Base-by-base conservation (phyloP, 129 eudicot species). In the Scalesia atractyloides region DNA sequence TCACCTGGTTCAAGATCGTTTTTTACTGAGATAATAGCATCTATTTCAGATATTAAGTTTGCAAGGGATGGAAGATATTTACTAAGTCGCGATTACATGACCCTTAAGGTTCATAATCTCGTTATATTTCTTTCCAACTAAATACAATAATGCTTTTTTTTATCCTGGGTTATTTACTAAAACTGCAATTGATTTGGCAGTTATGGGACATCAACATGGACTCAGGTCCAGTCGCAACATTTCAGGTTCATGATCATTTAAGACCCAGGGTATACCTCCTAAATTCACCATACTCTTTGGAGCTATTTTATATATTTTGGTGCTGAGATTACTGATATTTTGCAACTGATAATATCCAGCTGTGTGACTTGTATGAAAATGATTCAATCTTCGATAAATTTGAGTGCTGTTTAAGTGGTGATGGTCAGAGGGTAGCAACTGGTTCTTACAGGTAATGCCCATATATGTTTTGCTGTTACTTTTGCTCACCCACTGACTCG, bases 131-230 rank as follows among this genome's bases (percentile, higher is more conserved):
- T 58, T 11, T 58, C 16, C n/a, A 58, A 58, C 16, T 20, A 58
- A 58, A 24, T 30, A 11, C 4, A 11, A 58, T 15, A 37, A 0
- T 36, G 16, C 8, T 7, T 37, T 64, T 15, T n/a, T 64, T 64
- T 49, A 53, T 5, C 34, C 39, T 17, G 15, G 12, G 41, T 66
- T n/a, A 41, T 54, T 52, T 64, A 37, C 69, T 15, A 44, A 76
- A 68, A 17, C 30, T 36, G 18, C 58, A 66, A 16, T 58, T 68
- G 70, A 53, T 59, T 81, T 44, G 59, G 72, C 83, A 94, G 99
- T 73, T 94, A 80, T 94, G 97, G 97, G 99, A 94, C 76, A 88
- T 94, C 56, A 94, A 94, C 76, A 94, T 94, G 97, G 97, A 94
- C 82, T 81, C 96, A 5, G 97, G 97, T 50, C 99, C 97, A 43